These are phyloP conservation scores for Euryodendron excelsum DNA, from an alignment of 148 eudicot genomes.

Conservation along the genomic window DNA sequence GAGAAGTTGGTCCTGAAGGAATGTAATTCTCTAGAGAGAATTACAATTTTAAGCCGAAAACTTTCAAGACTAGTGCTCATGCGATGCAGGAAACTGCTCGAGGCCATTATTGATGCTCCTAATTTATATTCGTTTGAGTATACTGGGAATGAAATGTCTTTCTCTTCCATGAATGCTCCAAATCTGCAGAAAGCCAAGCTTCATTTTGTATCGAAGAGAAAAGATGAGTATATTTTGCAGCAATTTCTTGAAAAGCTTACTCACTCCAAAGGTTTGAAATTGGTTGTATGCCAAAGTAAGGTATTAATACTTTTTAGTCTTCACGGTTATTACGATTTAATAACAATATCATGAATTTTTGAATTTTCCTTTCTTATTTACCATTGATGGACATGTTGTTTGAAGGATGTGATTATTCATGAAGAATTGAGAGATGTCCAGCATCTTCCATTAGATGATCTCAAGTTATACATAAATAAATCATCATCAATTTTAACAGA, in stretches of 20 bases:
- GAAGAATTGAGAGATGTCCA: conserved; percentile 27
- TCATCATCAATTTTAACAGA: conserved; percentile 17
- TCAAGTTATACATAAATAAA: conserved; percentile 26
- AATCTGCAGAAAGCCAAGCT: conserved; percentile 30
- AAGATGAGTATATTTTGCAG: not conserved
- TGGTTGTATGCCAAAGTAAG: conserved; percentile 28
- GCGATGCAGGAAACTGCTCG: conserved; percentile 23
- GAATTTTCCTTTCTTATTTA: not conserved
- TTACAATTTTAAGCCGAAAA: conserved; percentile 30
- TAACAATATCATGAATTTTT: too few relatives aligned
- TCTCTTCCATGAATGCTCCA: conserved; percentile 19
- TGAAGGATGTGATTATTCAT: conserved; percentile 32
- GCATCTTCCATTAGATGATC: not conserved
- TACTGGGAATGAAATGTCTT: conserved; percentile 25
- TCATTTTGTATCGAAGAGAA: conserved; percentile 6
- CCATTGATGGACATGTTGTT: not conserved
- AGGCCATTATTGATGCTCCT: conserved; percentile 32
- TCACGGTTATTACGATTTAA: too few relatives aligned
- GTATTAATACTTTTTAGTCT: too few relatives aligned
- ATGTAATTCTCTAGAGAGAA: conserved; percentile 20
- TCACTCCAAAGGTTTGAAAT: conserved; percentile 22
- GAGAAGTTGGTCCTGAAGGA: conserved; percentile 34
- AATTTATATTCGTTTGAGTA: conserved; percentile 29
- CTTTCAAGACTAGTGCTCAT: conserved; percentile 21
- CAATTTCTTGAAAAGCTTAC: conserved; percentile 15